Evolutionary conservation across 2,329 filamentous ascomycete species (phyloP).

Genomic region (Ophiostoma quercus): DNA sequence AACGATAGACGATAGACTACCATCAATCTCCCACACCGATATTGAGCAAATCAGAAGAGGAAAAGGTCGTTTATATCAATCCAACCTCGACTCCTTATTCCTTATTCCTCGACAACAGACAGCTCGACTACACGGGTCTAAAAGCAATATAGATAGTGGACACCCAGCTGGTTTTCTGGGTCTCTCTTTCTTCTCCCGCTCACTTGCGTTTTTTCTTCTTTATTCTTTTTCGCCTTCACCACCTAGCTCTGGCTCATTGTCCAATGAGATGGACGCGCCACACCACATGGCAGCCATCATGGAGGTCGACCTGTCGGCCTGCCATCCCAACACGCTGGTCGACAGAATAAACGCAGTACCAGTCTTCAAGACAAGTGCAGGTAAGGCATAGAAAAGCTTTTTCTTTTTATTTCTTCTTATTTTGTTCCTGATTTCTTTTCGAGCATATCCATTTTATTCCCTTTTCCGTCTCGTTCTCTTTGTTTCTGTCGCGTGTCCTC

Average conservation of each 20-base stretch:
- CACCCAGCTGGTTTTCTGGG: constrained; percentile 20
- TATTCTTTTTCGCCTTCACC: constrained; percentile 7
- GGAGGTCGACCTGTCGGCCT: constrained; percentile 48
- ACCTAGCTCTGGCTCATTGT: constrained; percentile 17
- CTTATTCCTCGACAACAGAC: neutral
- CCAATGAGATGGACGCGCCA: constrained; percentile 36
- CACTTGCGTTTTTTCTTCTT: neutral
- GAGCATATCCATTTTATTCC: constrained; percentile 12
- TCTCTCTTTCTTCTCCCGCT: neutral
- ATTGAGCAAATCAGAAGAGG: neutral
- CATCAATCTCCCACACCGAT: neutral
- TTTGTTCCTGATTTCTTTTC: constrained; percentile 6
- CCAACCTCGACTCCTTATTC: neutral
- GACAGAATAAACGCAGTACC: constrained; percentile 54
- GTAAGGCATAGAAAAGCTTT: constrained; percentile 40
- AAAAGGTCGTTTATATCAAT: neutral
- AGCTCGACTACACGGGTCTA: neutral
- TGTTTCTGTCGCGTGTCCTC: constrained; percentile 24
- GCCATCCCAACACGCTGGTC: constrained; percentile 45
- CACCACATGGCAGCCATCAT: constrained; percentile 39
- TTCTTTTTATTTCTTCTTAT: constrained; percentile 19
- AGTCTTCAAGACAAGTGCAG: constrained; percentile 55
- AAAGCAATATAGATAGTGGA: constrained; percentile 22
- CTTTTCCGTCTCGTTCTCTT: constrained; percentile 13
- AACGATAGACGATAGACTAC: neutral